A percentile compares a stretch with the other conserved stretches of the same genome.
phyloP scores from a whole-genome alignment of 257 asterid genomes.

The Ballota nigra region DNA sequence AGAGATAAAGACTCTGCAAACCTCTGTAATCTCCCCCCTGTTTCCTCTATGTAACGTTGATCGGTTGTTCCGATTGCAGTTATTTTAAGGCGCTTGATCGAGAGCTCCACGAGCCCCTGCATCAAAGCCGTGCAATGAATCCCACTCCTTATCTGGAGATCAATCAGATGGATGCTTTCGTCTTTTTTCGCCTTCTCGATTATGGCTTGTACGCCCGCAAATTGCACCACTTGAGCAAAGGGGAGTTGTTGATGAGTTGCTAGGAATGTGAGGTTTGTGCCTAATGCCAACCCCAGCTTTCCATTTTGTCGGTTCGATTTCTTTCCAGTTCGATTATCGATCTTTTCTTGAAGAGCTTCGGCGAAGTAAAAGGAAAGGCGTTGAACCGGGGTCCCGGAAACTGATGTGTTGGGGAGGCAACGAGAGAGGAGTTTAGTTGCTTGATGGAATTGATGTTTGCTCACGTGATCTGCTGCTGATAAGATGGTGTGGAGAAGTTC shows the following conservation, averaged over 20 bases:
- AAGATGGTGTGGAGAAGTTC: conserved; percentile 51
- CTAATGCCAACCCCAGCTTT: conserved; percentile 29
- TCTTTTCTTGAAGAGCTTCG: conserved; percentile 45
- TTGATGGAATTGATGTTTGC: conserved; percentile 29
- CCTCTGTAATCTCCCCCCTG: conserved; percentile 42
- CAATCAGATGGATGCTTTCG: conserved; percentile 53
- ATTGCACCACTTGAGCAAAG: conserved; percentile 49
- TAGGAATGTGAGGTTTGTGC: conserved; percentile 45
- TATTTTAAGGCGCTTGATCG: conserved; percentile 35
- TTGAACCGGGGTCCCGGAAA: conserved; percentile 50
- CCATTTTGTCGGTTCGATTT: conserved; percentile 5
- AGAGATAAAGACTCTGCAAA: conserved; percentile 52
- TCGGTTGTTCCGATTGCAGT: conserved; percentile 49
- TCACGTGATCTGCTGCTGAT: conserved; percentile 53
- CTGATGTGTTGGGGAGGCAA: conserved; percentile 39
- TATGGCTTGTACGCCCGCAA: conserved; percentile 56
- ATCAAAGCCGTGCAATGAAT: conserved; percentile 59
- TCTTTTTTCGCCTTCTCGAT: conserved; percentile 38
- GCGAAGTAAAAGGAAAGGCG: conserved; percentile 53
- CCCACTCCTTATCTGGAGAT: conserved; percentile 69
- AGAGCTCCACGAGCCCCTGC: conserved; percentile 52
- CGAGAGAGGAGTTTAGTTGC: conserved; percentile 40
- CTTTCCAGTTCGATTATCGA: conserved; percentile 33
- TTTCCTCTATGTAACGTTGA: conserved; percentile 33
- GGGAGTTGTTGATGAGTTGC: conserved; percentile 55